Evolutionary conservation across 169 alveolate genomes (phyloP), one percentile per base, ranked within the genome.

Genomic region (Miamiensis avidus): DNA sequence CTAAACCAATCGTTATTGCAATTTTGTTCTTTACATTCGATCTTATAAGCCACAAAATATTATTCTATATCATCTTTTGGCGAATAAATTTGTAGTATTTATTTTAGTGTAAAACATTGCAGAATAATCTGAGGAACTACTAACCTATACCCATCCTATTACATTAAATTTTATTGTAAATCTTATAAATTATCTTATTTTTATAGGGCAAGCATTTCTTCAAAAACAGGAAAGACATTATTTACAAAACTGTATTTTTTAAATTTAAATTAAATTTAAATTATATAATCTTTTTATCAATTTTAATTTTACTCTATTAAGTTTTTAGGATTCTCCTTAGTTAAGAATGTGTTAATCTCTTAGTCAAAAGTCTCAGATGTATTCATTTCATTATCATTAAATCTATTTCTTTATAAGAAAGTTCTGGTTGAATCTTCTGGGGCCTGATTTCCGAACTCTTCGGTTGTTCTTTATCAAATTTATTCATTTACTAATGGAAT

Each of bases 341-440:
- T 79, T 74, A n/a, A 79, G 30, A 65, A 49, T 79, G 75, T 79
- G 33, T 79, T 16, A 31, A n/a, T n/a, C n/a, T n/a, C n/a, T n/a
- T n/a, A n/a, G n/a, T n/a, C n/a, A n/a, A 15, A 4, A n/a, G 25
- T 6, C 6, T 79, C 65, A 0, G 30, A 31, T 27, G 64, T 64
- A 29, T 29, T 72, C 64, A 29, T n/a, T 49, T 29, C 76, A 29
- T 1, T 72, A 1, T 34, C 64, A 79, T 79, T 79, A 0, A 34
- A n/a, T 28, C 31, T 65, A 29, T 49, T 49, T n/a, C n/a, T n/a
- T n/a, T n/a, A n/a, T n/a, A n/a, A n/a, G 29, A 79, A 79, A 0
- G 84, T 79, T 79, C 84, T 79, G 20, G 76, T 34, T 31, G 34
- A 27, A 25, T 79, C 84, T 29, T 79, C 84, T 0, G 84, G 84